These are phyloP conservation scores for Brassica rapa DNA, from an alignment of 345 rosid genomes.

Conservation along the genomic window DNA sequence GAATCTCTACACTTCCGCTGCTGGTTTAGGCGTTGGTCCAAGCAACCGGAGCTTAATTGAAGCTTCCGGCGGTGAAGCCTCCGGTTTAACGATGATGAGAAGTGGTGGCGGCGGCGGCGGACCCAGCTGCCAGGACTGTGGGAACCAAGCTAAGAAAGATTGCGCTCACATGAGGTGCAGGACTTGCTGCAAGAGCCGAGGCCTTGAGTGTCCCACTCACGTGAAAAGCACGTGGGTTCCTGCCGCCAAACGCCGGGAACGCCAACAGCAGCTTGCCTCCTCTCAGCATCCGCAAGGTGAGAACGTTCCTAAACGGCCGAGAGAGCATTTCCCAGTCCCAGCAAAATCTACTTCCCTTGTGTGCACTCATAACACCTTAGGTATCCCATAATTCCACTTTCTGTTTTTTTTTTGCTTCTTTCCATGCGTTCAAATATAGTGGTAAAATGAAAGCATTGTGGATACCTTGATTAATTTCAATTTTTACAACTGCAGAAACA, in stretches of 20 bases:
- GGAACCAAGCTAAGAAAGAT: conserved; percentile 85
- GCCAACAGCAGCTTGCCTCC: conserved; percentile 52
- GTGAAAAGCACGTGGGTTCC: conserved; percentile 89
- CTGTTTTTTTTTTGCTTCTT: background rate
- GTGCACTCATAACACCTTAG: conserved; percentile 40
- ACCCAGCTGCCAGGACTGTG: conserved; percentile 84
- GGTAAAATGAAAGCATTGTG: background rate
- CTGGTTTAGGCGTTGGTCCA: conserved; percentile 51
- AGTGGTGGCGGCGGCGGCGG: conserved; percentile 44
- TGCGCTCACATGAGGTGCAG: conserved; percentile 74
- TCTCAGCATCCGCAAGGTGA: conserved; percentile 36
- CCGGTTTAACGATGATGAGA: conserved; percentile 36
- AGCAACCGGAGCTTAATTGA: conserved; percentile 28
- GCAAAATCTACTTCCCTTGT: conserved; percentile 25
- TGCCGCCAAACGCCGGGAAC: conserved; percentile 73
- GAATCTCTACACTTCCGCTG: conserved; percentile 48
- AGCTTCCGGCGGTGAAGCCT: conserved; percentile 27
- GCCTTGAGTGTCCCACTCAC: conserved; percentile 72
- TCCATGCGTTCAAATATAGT: background rate
- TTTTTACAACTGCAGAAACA: conserved; percentile 10
- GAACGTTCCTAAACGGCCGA: conserved; percentile 34
- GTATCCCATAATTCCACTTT: background rate
- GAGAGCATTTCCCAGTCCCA: conserved; percentile 24
- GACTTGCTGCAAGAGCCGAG: conserved; percentile 82
- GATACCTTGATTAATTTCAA: background rate